Conservation (phyloP, 1,139 yeast species). For the Saccharomyces hybrid region DNA sequence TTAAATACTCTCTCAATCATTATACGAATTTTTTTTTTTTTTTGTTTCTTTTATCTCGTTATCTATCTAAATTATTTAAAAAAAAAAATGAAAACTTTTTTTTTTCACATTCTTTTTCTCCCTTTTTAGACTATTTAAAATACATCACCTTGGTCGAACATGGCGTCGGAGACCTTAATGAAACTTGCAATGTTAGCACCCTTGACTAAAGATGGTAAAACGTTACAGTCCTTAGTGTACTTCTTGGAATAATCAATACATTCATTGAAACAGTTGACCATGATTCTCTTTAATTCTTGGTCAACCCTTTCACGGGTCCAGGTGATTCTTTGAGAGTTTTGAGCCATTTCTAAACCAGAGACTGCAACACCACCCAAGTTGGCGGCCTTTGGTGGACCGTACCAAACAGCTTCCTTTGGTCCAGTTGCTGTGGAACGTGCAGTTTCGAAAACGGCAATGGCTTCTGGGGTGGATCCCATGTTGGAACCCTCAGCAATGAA, state of each 20-base stretch:
- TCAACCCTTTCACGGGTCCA: too few species aligned
- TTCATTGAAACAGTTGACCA: too few species aligned
- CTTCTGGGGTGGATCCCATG: too few species aligned
- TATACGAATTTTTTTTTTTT: background rate
- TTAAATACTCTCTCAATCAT: background rate
- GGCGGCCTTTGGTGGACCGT: too few species aligned
- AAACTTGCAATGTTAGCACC: slow-evolving; percentile 99
- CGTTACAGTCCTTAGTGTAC: slow-evolving; percentile 63
- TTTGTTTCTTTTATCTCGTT: background rate
- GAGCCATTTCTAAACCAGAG: too few species aligned
- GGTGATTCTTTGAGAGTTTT: too few species aligned
- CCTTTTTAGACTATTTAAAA: slow-evolving; percentile 22
- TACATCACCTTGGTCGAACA: slow-evolving; percentile 95
- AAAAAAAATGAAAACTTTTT: background rate
- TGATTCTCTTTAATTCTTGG: too few species aligned
- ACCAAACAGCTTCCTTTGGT: too few species aligned
- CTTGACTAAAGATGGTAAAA: slow-evolving; percentile 87
- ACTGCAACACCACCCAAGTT: too few species aligned
- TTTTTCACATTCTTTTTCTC: background rate
- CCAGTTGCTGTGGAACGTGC: too few species aligned
- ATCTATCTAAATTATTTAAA: background rate
- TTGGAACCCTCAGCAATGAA: too few species aligned
- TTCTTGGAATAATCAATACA: slow-evolving; percentile 75
- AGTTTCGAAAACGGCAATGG: too few species aligned
- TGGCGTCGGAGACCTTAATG: slow-evolving; percentile 96